These are phyloP conservation scores for Annulohypoxylon stygium DNA, from an alignment of 495 filamentous ascomycete species.

Conservation along the genomic window DNA sequence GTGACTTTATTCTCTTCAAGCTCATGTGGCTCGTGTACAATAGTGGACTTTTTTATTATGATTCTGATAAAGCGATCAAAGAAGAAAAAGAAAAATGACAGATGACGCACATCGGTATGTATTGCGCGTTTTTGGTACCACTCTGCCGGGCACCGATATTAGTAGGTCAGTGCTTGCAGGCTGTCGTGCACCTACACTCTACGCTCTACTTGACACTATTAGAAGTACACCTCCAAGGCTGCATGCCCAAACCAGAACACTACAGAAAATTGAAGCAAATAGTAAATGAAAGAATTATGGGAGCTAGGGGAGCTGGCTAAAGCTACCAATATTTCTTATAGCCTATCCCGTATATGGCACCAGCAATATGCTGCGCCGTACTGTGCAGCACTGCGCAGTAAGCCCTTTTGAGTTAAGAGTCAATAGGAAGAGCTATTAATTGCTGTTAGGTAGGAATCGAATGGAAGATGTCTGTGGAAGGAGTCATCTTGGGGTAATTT, in stretches of 20 bases:
- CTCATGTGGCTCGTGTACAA: constrained; percentile 18
- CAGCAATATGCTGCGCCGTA: constrained; percentile 4
- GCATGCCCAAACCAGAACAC: background rate
- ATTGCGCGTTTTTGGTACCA: constrained; percentile 26
- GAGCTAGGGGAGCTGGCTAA: background rate
- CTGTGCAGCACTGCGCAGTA: background rate
- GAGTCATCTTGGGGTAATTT: constrained; percentile 21
- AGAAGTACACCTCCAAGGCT: background rate
- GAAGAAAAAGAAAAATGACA: constrained; percentile 1
- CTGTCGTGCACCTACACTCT: constrained; percentile 11
- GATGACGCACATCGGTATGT: constrained; percentile 22
- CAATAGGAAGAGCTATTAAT: constrained; percentile 3
- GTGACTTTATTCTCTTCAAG: constrained; percentile 12
- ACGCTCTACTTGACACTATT: too few relatives aligned
- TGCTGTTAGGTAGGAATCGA: background rate
- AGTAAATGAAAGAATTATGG: constrained; percentile 7
- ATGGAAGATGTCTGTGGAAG: background rate
- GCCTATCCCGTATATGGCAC: constrained; percentile 5
- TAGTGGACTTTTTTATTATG: constrained; percentile 28
- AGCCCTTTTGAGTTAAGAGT: constrained; percentile 3
- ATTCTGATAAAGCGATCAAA: constrained; percentile 11
- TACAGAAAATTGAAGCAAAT: background rate
- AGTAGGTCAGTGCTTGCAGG: background rate
- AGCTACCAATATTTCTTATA: background rate
- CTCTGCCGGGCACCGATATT: constrained; percentile 11